Evolutionary conservation across 257 asterid species (phyloP).

Genomic region (Ligustrum vulgare): DNA sequence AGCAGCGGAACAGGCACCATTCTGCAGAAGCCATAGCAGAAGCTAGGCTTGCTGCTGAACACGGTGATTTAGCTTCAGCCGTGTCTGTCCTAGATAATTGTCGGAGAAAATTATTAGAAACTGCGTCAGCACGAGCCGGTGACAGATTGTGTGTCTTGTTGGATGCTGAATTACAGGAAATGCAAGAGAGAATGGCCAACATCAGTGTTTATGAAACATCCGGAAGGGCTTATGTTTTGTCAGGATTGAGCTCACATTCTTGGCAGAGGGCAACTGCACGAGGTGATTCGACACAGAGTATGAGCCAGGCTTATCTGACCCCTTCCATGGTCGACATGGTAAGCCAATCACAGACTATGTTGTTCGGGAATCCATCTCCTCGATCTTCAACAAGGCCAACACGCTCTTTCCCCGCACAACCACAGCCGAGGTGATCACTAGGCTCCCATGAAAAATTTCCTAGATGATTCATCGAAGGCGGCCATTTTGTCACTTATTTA

Average conservation of each 20-base stretch:
- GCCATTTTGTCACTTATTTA: background rate
- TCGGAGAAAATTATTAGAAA: constrained; percentile 30
- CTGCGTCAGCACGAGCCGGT: constrained; percentile 39
- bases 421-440: constrained; percentile 38
- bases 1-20: constrained; percentile 39
- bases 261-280: constrained; percentile 59
- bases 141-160: constrained; percentile 36
- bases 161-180: constrained; percentile 49
- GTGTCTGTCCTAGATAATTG: constrained; percentile 36
- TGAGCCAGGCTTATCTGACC: constrained; percentile 47
- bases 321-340: constrained; percentile 57
- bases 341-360: constrained; percentile 43
- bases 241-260: constrained; percentile 55
- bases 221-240: constrained; percentile 50
- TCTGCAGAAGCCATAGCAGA: constrained; percentile 48
- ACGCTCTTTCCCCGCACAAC: constrained; percentile 31
- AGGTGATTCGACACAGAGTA: constrained; percentile 45
- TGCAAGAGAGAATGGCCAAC: constrained; percentile 51
- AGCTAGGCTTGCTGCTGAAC: constrained; percentile 48
- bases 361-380: constrained; percentile 33
- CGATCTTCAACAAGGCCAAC: constrained; percentile 29
- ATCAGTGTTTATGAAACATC: constrained; percentile 43
- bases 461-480: background rate
- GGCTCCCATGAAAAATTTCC: background rate
- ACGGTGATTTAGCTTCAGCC: constrained; percentile 37